phyloP scores from a whole-genome alignment of 257 asterid genomes.

The Fraxinus cuspidata region DNA sequence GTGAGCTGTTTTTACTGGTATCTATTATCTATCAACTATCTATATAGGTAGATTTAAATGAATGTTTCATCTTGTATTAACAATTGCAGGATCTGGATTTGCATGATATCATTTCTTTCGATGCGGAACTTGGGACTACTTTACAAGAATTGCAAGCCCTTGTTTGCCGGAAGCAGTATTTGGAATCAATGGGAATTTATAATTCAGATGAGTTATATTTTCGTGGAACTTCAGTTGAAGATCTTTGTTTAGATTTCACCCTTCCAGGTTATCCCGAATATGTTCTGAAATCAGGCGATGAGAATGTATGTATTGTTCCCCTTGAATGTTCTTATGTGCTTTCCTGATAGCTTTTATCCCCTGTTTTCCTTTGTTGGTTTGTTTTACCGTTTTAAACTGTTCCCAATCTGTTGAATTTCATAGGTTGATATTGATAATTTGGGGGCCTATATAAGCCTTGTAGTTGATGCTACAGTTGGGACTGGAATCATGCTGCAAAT shows the following conservation, averaged over 20 bases:
- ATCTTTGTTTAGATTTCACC: slow-evolving; percentile 90
- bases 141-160: slow-evolving; percentile 92
- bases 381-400: slow-evolving; percentile 2
- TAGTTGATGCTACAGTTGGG: slow-evolving; percentile 85
- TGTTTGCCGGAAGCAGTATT: slow-evolving; percentile 63
- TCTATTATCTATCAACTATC: neutral
- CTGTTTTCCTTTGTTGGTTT: neutral
- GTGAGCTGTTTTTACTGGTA: neutral
- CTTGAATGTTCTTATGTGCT: neutral
- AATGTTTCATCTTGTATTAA: slow-evolving; percentile 17
- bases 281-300: slow-evolving; percentile 66
- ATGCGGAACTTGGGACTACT: slow-evolving; percentile 73
- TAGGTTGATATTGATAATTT: slow-evolving; percentile 81
- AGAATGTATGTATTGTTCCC: slow-evolving; percentile 48
- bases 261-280: slow-evolving; percentile 93
- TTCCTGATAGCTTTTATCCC: neutral
- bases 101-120: slow-evolving; percentile 80
- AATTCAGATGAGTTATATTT: slow-evolving; percentile 52
- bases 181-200: slow-evolving; percentile 62
- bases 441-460: slow-evolving; percentile 78
- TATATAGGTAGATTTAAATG: slow-evolving; percentile 3
- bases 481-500: slow-evolving; percentile 76
- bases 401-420: slow-evolving; percentile 17
- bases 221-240: slow-evolving; percentile 80
- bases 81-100: slow-evolving; percentile 81